These are phyloP conservation scores for Styphnolobium japonicum DNA, from an alignment of 306 rosid genomes.

Conservation along the genomic window DNA sequence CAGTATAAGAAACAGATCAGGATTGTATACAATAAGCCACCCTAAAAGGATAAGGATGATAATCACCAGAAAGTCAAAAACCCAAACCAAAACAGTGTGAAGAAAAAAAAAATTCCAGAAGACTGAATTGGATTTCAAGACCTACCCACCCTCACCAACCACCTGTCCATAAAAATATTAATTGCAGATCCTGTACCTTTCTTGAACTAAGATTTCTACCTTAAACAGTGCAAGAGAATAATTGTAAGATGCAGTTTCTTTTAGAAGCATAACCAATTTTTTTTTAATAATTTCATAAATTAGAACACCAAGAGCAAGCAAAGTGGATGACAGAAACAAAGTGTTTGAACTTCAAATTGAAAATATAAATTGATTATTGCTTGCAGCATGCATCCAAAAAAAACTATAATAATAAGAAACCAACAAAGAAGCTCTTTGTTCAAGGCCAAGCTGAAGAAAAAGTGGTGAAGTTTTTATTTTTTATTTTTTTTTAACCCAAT, in stretches of 20 bases:
- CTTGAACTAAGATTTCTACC: constrained; percentile 21
- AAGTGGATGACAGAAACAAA: constrained; percentile 22
- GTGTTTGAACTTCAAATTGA: neutral
- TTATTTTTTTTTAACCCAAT: neutral
- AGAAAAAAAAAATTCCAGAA: constrained; percentile 7
- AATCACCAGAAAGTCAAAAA: constrained; percentile 28
- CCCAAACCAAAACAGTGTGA: neutral
- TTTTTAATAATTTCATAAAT: neutral
- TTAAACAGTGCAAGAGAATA: constrained; percentile 21
- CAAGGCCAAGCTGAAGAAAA: constrained; percentile 3
- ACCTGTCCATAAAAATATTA: neutral
- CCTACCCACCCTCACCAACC: constrained; percentile 37
- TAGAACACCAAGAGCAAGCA: neutral
- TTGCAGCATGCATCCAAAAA: neutral
- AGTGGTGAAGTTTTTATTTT: neutral
- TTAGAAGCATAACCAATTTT: neutral
- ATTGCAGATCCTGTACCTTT: neutral
- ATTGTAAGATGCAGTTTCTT: neutral
- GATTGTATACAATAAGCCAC: neutral
- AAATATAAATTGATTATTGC: neutral
- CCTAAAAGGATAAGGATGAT: constrained; percentile 18
- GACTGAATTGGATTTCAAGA: neutral
- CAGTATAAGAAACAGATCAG: neutral
- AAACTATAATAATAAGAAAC: neutral
- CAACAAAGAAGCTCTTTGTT: constrained; percentile 13